These are phyloP conservation scores for Globisporangium barbulae DNA, from an alignment of 352 stramenopile species.

Conservation along the genomic window DNA sequence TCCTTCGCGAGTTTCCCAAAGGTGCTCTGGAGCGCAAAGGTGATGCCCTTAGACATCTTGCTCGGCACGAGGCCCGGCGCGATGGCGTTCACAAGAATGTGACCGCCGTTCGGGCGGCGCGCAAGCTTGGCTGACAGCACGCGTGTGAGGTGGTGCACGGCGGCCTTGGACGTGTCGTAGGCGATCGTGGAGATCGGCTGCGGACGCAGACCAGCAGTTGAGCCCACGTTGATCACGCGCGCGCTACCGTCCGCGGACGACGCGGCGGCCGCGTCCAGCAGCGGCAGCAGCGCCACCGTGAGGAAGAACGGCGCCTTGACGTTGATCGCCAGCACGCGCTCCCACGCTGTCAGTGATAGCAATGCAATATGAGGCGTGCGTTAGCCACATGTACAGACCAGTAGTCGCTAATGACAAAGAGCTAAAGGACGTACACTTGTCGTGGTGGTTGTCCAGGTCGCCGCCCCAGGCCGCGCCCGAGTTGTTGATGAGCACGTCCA, in stretches of 20 bases:
- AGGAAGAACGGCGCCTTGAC: conserved; percentile 95
- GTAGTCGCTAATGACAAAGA: too few relatives aligned
- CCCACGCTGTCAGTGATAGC: conserved; percentile 55
- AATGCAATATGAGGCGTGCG: background rate
- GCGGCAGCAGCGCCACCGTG: conserved; percentile 84
- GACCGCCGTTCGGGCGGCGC: conserved; percentile 62
- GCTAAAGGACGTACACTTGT: background rate
- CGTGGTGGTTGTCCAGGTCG: background rate
- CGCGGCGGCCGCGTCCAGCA: conserved; percentile 73
- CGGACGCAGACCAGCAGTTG: conserved; percentile 70
- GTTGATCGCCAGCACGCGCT: conserved; percentile 93
- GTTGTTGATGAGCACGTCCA: conserved; percentile 96
- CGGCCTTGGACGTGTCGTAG: conserved; percentile 96
- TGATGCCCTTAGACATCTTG: conserved; percentile 86
- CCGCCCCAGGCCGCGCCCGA: conserved; percentile 63
- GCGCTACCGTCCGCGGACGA: conserved; percentile 34
- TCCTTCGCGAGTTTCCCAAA: conserved; percentile 60
- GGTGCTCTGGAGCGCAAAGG: conserved; percentile 34
- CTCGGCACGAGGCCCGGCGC: conserved; percentile 90
- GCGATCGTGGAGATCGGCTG: conserved; percentile 88
- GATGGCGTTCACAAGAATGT: conserved; percentile 96
- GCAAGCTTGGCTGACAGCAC: conserved; percentile 90
- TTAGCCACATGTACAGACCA: background rate
- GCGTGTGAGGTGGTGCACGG: conserved; percentile 92
- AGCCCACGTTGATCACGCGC: conserved; percentile 77